Conservation (phyloP, 371 early-diverging fungal genomes). For the Actinomortierella ambigua region DNA sequence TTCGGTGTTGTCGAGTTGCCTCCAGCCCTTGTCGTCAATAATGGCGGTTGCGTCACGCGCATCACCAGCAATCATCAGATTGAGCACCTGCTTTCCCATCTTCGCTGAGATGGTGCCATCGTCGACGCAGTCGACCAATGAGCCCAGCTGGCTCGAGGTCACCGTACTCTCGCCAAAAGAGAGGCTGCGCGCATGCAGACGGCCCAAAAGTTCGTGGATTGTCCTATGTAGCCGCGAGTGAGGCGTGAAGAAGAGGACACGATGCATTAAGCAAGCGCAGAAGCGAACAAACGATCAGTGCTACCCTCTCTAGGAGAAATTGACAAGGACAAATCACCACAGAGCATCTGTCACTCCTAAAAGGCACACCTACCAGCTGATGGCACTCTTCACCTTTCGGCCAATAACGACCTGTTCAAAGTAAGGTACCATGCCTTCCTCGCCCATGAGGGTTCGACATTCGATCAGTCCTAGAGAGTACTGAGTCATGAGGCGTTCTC, state of each 20-base stretch:
- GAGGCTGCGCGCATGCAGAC: constrained; percentile 64
- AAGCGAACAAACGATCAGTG: not conserved
- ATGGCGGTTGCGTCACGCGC: constrained; percentile 58
- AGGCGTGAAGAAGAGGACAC: not conserved
- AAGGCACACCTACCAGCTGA: constrained; percentile 14
- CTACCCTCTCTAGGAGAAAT: too few species aligned
- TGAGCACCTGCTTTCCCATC: constrained; percentile 70
- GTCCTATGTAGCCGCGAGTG: constrained; percentile 64
- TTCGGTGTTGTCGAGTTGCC: constrained; percentile 57
- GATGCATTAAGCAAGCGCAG: constrained; percentile 11
- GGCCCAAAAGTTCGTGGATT: constrained; percentile 78
- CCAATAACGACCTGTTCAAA: constrained; percentile 65
- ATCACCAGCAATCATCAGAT: constrained; percentile 69
- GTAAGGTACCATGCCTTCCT: constrained; percentile 72
- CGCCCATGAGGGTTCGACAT: constrained; percentile 69
- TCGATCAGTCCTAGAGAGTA: constrained; percentile 65
- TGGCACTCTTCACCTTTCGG: constrained; percentile 18
- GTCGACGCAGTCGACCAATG: constrained; percentile 69
- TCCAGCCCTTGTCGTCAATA: constrained; percentile 73
- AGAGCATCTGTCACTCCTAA: not conserved
- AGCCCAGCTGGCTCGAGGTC: constrained; percentile 61
- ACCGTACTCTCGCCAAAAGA: constrained; percentile 63
- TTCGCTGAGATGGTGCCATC: constrained; percentile 64
- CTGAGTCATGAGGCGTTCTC: constrained; percentile 62
- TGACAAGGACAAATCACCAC: not conserved